Percentiles rank a stretch among this genome's conserved stretches.
phyloP scores from a whole-genome alignment of 129 eudicot species.

The Pulicaria dysenterica region DNA sequence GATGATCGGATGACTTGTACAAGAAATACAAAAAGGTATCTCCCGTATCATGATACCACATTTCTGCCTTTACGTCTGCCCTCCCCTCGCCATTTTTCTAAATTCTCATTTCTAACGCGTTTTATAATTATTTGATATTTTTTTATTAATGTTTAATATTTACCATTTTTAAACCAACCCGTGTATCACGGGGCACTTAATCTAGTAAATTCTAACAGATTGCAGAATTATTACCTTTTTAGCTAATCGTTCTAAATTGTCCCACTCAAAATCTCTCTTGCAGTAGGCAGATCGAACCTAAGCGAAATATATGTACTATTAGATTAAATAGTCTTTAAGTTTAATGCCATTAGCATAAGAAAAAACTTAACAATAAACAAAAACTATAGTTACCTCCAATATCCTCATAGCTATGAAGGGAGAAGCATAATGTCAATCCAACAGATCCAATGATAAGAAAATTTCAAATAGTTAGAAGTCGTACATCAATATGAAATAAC shows the following conservation, averaged over 20 bases:
- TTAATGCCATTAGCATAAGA: not conserved
- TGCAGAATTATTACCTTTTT: conserved; percentile 43
- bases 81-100: no score
- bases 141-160: not conserved
- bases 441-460: conserved; percentile 21
- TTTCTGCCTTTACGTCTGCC: no score
- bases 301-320: conserved; percentile 1
- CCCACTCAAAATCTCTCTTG: conserved; percentile 95
- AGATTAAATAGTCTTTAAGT: not conserved
- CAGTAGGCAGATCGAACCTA: conserved; percentile 98
- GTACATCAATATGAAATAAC: conserved; percentile 1
- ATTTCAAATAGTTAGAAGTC: conserved; percentile 34
- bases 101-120: no score
- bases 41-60: no score
- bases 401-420: conserved; percentile 75
- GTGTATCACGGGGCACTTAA: not conserved
- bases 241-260: conserved; percentile 76
- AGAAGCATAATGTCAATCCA: conserved; percentile 34
- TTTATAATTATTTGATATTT: not conserved
- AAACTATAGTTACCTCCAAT: conserved; percentile 59
- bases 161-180: not conserved
- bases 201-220: not conserved
- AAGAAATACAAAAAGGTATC: no score
- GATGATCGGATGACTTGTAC: no score
- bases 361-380: conserved; percentile 5